Percentiles rank a stretch among this genome's conserved stretches.
Conservation (phyloP, 2,329 filamentous ascomycete species). For the Paraconiothyrium sp. region DNA sequence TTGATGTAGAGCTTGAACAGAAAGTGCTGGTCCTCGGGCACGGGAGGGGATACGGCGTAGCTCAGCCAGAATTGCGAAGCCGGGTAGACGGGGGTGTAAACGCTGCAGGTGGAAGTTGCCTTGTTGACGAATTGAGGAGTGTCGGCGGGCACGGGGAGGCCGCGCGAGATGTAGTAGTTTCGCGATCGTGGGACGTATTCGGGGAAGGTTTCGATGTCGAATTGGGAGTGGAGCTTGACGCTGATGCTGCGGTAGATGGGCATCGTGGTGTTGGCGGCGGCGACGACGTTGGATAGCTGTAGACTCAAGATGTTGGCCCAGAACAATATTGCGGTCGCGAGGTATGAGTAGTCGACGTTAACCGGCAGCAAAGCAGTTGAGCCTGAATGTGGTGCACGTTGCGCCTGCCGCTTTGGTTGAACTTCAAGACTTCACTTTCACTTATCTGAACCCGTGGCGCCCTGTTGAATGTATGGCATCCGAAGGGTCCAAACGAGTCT, state of each 20-base stretch:
- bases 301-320: background rate
- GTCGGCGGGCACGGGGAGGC: slow-evolving; percentile 10
- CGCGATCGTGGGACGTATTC: slow-evolving; percentile 46
- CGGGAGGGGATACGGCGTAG: slow-evolving; percentile 47
- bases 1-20: slow-evolving; percentile 60
- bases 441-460: background rate
- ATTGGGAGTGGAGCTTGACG: slow-evolving; percentile 53
- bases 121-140: slow-evolving; percentile 31
- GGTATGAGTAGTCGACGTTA: background rate
- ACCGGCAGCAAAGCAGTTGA: background rate
- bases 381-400: background rate
- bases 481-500: background rate
- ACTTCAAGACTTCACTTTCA: background rate
- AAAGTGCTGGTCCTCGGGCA: slow-evolving; percentile 46
- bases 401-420: slow-evolving; percentile 4
- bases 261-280: slow-evolving; percentile 28
- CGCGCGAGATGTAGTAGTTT: slow-evolving; percentile 24
- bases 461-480: background rate
- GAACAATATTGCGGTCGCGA: background rate
- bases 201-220: slow-evolving; percentile 50
- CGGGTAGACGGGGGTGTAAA: slow-evolving; percentile 48
- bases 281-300: background rate
- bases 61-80: slow-evolving; percentile 56
- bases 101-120: slow-evolving; percentile 40
- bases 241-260: slow-evolving; percentile 50